phyloP scores from a whole-genome alignment of 2,329 filamentous ascomycete genomes.

The Purpureocillium takamizusanense region DNA sequence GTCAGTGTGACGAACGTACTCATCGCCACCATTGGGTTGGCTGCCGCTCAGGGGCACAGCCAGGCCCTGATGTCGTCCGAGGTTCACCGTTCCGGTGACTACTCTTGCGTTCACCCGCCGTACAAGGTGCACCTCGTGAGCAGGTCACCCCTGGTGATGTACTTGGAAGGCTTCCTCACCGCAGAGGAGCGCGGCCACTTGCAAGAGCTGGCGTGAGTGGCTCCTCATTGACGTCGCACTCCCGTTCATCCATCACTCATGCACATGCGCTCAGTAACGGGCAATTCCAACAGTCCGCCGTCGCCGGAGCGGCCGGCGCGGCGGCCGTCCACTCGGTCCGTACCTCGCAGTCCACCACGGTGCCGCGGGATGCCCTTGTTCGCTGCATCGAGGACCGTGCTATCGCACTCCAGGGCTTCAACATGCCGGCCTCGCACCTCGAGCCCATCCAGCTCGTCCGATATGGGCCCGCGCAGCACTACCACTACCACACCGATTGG shows the following conservation, averaged over 20 bases:
- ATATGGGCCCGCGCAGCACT: slow-evolving; percentile 33
- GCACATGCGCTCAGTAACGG: slow-evolving; percentile 21
- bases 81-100: background rate
- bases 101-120: slow-evolving; percentile 19
- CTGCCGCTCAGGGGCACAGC: no score
- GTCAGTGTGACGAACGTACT: no score
- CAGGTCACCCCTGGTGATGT: slow-evolving; percentile 39
- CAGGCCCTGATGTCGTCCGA: no score
- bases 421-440: slow-evolving; percentile 23
- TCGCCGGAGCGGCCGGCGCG: slow-evolving; percentile 23
- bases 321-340: slow-evolving; percentile 27
- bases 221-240: background rate
- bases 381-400: slow-evolving; percentile 39
- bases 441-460: slow-evolving; percentile 40
- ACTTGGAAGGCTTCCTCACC: slow-evolving; percentile 37
- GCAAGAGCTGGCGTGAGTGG: slow-evolving; percentile 28
- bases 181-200: slow-evolving; percentile 30
- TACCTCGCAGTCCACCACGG: slow-evolving; percentile 35
- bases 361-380: slow-evolving; percentile 29
- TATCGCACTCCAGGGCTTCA: slow-evolving; percentile 34
- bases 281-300: slow-evolving; percentile 34
- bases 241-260: background rate
- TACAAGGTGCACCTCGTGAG: slow-evolving; percentile 36
- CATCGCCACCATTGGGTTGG: no score
- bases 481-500: slow-evolving; percentile 44